phyloP scores from a whole-genome alignment of 495 filamentous ascomycete species.

The Aspergillus sparsus region DNA sequence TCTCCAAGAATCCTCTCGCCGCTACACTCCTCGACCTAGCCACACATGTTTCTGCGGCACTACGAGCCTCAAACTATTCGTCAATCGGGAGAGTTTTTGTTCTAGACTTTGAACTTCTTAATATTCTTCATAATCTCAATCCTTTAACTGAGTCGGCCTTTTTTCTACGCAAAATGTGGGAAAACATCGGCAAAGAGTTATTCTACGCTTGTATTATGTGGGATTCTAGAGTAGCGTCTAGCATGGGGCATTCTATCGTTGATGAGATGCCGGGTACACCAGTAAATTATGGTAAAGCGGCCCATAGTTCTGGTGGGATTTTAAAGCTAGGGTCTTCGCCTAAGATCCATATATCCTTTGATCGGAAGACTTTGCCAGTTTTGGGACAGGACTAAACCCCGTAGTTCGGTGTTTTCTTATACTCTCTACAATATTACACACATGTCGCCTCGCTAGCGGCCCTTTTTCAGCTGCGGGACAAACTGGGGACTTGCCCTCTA shows the following conservation, averaged over 20 bases:
- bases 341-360: constrained; percentile 13
- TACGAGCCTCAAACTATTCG: constrained; percentile 13
- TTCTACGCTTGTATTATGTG: constrained; percentile 42
- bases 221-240: constrained; percentile 11
- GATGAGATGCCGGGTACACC: constrained; percentile 20
- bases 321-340: not conserved
- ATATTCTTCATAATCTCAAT: constrained; percentile 25
- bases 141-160: constrained; percentile 20
- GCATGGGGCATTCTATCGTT: not conserved
- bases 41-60: constrained; percentile 16
- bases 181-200: constrained; percentile 28
- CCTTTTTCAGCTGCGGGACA: too few species aligned
- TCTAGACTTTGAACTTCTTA: constrained; percentile 22
- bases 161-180: constrained; percentile 37
- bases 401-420: not conserved
- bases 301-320: too few species aligned
- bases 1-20: constrained; percentile 22
- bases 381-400: not conserved
- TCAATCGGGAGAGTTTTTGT: constrained; percentile 38
- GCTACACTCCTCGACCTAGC: constrained; percentile 29
- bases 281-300: not conserved
- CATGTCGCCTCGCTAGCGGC: too few species aligned
- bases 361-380: constrained; percentile 8
- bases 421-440: not conserved
- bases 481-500: too few species aligned